A percentile compares a stretch with the other conserved stretches of the same genome.
Conservation (phyloP, 352 stramenopile species). For the Pythium aristosporum region DNA sequence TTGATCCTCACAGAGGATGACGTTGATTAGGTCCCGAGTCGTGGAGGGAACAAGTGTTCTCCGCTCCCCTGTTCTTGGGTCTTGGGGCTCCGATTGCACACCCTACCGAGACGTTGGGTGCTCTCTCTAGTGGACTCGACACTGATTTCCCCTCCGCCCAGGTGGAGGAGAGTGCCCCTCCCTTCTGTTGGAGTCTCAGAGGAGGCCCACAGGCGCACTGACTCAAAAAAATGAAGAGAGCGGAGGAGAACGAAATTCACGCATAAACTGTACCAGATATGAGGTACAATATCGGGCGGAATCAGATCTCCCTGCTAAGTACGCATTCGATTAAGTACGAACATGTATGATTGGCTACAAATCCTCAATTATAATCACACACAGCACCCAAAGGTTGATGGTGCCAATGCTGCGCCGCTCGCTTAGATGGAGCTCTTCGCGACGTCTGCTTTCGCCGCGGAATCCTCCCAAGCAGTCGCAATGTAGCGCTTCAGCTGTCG, state of each 20-base stretch:
- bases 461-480: not conserved
- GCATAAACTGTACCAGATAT: not conserved
- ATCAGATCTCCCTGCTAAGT: not conserved
- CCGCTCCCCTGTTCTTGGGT: slow-evolving; percentile 1
- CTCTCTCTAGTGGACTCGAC: not conserved
- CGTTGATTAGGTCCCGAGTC: not conserved
- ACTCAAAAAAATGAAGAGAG: slow-evolving; percentile 17
- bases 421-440: not conserved
- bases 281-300: not conserved
- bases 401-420: not conserved
- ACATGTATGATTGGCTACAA: slow-evolving; percentile 7
- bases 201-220: slow-evolving; percentile 11
- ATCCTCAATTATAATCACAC: not conserved
- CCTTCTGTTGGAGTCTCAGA: not conserved
- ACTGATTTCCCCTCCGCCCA: slow-evolving; percentile 13
- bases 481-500: not conserved
- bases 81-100: slow-evolving; percentile 3
- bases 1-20: not conserved
- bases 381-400: not conserved
- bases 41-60: slow-evolving; percentile 9
- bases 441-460: not conserved
- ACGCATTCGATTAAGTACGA: not conserved
- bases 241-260: slow-evolving; percentile 10
- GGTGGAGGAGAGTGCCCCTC: not conserved
- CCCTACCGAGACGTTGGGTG: not conserved